These are phyloP conservation scores for Trichoderma breve DNA, from an alignment of 2,329 filamentous ascomycete species.

Conservation along the genomic window DNA sequence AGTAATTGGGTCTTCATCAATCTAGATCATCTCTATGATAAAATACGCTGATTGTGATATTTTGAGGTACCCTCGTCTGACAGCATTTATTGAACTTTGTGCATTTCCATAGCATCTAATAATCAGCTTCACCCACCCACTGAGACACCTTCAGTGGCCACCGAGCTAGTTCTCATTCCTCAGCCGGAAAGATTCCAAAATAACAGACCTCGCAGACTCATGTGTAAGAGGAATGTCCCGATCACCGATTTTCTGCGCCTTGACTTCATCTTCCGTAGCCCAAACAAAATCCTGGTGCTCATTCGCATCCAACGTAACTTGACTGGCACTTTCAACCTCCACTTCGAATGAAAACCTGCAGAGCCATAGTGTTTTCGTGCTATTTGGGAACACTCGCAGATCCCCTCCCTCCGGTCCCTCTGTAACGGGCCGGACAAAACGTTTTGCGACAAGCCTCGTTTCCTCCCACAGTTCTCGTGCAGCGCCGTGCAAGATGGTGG, in stretches of 20 bases:
- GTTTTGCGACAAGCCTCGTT: not conserved
- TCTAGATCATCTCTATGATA: too few relatives aligned
- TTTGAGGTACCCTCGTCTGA: rapidly evolving
- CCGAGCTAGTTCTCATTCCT: not conserved
- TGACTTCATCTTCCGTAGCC: not conserved
- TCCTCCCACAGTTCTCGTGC: not conserved
- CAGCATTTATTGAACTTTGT: not conserved
- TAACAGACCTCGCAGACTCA: not conserved
- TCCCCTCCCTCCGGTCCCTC: not conserved
- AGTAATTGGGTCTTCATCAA: too few relatives aligned
- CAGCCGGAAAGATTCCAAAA: not conserved
- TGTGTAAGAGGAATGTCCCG: not conserved
- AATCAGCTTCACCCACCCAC: too few relatives aligned
- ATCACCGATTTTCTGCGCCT: not conserved
- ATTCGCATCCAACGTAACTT: not conserved
- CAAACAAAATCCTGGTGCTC: not conserved
- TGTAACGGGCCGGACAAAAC: not conserved
- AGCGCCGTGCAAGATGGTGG: not conserved
- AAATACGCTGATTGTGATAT: too few relatives aligned
- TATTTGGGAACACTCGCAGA: not conserved
- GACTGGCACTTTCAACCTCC: not conserved
- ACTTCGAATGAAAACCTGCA: not conserved
- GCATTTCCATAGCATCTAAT: not conserved
- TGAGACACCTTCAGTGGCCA: not conserved
- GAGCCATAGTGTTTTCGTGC: not conserved